A percentile compares a stretch with the other conserved stretches of the same genome.
Conservation (phyloP, 768 basidiomycete genomes). For the Termitomyces sp. region DNA sequence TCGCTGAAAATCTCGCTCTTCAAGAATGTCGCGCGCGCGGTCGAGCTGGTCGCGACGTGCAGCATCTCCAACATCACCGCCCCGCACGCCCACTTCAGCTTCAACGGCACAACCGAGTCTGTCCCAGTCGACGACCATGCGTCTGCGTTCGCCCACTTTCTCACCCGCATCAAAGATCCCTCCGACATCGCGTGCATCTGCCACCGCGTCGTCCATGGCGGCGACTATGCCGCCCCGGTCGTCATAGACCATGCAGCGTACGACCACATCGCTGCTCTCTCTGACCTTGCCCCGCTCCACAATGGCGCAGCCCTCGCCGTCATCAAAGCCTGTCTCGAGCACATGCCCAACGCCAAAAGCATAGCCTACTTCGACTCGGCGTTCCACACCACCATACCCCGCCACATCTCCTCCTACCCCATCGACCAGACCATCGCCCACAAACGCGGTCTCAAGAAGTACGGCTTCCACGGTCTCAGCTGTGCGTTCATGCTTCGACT, state of each 20-base stretch:
- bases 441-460: conserved; percentile 72
- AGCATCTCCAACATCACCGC: conserved; percentile 46
- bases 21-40: conserved; percentile 17
- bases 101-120: conserved; percentile 28
- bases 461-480: conserved; percentile 88
- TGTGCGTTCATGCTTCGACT: conserved; percentile 37
- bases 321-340: conserved; percentile 53
- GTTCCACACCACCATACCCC: conserved; percentile 74
- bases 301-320: conserved; percentile 59
- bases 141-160: conserved; percentile 58
- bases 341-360: conserved; percentile 62
- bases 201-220: conserved; percentile 86
- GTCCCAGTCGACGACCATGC: conserved; percentile 50
- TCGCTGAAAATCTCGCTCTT: conserved; percentile 83
- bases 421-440: conserved; percentile 60
- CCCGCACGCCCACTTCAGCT: conserved; percentile 29
- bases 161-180: conserved; percentile 41
- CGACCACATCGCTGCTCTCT: conserved; percentile 67
- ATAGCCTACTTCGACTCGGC: conserved; percentile 88
- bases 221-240: conserved; percentile 68
- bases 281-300: conserved; percentile 77
- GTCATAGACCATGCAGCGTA: conserved; percentile 62
- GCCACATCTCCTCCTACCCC: conserved; percentile 74
- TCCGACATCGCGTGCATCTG: conserved; percentile 53
- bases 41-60: conserved; percentile 42